Evolutionary conservation across 768 basidiomycete genomes (phyloP), one percentile per base, ranked within the genome.

Genomic region (Collybia mongolica): DNA sequence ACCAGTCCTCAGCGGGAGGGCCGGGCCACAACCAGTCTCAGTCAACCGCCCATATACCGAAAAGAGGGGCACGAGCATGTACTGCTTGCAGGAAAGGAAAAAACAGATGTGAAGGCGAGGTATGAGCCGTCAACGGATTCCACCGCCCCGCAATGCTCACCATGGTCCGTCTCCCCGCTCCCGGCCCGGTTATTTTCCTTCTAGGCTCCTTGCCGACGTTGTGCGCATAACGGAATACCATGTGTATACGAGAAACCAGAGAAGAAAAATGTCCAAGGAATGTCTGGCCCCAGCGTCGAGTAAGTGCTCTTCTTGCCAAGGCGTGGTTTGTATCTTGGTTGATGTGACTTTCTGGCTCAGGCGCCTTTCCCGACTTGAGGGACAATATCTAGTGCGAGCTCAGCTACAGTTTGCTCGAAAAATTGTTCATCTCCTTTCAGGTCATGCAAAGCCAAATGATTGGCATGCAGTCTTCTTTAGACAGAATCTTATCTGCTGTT

Each of bases 381-480:
- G 88, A 56, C 90, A 93, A 66, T 93, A 91, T 64, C 62, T 93
- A 65, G 88, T 91, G 73, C 51, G 71, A 9, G 6, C 14, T 49
- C 43, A 19, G 43, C 52, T 54, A 53, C 50, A 44, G 18, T 37
- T 19, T 20, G 44, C 44, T 17, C 39, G 24, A 23, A 29, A 15
- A 17, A 19, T 50, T 53, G 32, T 37, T 41, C 41, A 42, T 35
- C 14, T 24, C 23, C 19, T 20, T 46, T 22, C 54, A 90, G 90
- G 86, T 91, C 57, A 89, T 93, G 82, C 90, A 93, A 66, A 90
- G 89, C 69, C 91, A 93, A 65, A 92, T 93, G 88, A 93, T 93
- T 59, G 91, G 91, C 59, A 90, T 93, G 86, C 92, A 93, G 68
- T 88, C 90, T 5, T 88, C 90, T 20, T 67, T 93, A 55, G 91